Evolutionary conservation across 192 early-diverging fungal genomes (phyloP).

Genomic region (Funneliformis mosseae): DNA sequence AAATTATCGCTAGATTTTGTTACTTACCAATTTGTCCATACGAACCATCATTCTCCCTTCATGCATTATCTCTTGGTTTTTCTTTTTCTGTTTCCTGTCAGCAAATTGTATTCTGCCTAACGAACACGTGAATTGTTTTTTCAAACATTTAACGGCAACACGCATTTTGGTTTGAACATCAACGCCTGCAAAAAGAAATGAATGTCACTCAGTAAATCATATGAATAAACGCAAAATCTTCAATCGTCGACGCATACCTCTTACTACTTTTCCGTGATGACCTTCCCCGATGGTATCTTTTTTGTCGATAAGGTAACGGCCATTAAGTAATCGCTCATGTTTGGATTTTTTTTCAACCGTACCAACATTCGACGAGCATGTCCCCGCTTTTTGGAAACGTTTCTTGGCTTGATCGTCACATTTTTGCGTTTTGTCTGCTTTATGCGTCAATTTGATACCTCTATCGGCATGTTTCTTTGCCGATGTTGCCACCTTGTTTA

Average conservation of each 20-base stretch:
- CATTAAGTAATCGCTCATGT: conserved; percentile 9
- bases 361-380: neutral
- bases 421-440: neutral
- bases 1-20: neutral
- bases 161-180: neutral
- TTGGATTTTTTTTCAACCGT: conserved; percentile 15
- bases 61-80: conserved; percentile 21
- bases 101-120: conserved; percentile 6
- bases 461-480: neutral
- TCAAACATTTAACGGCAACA: conserved; percentile 26
- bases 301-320: conserved; percentile 23
- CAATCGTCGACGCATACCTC: neutral
- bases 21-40: conserved; percentile 14
- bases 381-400: neutral
- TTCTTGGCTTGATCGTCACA: neutral
- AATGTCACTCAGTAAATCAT: neutral
- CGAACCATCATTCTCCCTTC: conserved; percentile 29
- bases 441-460: neutral
- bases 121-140: conserved; percentile 20
- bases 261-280: conserved; percentile 28
- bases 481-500: neutral
- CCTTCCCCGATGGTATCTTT: conserved; percentile 27
- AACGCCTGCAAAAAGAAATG: neutral
- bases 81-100: conserved; percentile 24
- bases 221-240: neutral